Conservation (phyloP, 139 green algal genomes). For the Chlamydomonas schloesseri region DNA sequence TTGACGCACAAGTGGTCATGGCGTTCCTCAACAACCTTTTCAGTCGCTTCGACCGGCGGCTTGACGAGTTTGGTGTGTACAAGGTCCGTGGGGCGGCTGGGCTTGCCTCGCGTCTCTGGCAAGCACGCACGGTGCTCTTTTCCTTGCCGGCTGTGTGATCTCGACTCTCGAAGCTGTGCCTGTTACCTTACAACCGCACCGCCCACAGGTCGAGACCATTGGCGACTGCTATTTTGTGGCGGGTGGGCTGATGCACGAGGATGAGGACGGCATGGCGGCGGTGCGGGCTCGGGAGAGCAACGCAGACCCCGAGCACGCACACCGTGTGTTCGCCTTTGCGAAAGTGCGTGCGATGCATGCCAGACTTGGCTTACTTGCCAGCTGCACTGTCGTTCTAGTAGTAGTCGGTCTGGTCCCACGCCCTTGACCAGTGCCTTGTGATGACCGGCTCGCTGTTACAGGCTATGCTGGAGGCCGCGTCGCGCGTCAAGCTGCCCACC, state of each 20-base stretch:
- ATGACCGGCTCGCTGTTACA: too few species aligned
- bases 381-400: too few species aligned
- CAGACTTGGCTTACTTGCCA: too few species aligned
- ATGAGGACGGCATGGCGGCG: conserved; percentile 12
- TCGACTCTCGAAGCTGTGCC: too few species aligned
- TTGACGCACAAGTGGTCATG: conserved; percentile 9
- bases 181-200: background rate
- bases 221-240: conserved; percentile 33
- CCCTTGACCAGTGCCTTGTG: too few species aligned
- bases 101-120: too few species aligned
- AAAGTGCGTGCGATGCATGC: too few species aligned
- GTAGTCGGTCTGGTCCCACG: too few species aligned
- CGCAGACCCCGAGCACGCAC: background rate
- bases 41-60: background rate
- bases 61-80: conserved; percentile 15
- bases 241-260: conserved; percentile 8
- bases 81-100: background rate
- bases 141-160: too few species aligned
- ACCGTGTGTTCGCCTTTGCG: background rate
- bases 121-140: too few species aligned
- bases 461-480: background rate
- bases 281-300: background rate
- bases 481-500: background rate
- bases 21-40: conserved; percentile 23
- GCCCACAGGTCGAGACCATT: background rate